Evolutionary conservation across 305 asterid species (phyloP).

Genomic region (Ajuga reptans): DNA sequence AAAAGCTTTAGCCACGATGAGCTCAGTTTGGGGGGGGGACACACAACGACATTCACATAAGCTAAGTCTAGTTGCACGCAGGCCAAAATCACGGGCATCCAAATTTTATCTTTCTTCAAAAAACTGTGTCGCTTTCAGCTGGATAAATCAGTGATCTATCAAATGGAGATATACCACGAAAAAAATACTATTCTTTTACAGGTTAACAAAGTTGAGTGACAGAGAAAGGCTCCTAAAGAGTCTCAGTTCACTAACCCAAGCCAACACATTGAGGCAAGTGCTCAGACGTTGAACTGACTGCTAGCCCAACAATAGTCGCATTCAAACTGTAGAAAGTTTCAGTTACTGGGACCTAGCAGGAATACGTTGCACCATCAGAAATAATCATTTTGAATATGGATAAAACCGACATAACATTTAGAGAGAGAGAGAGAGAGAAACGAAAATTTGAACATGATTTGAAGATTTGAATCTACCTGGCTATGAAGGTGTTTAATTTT

Average conservation of each 20-base stretch:
- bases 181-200: background rate
- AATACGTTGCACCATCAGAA: slow-evolving; percentile 20
- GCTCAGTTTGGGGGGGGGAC: background rate
- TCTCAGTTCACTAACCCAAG: slow-evolving; percentile 52
- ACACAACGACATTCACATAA: too few relatives aligned
- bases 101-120: background rate
- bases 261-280: slow-evolving; percentile 73
- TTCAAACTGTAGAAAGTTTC: slow-evolving; percentile 83
- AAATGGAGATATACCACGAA: background rate
- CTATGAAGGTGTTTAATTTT: slow-evolving; percentile 70
- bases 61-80: background rate
- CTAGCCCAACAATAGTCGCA: slow-evolving; percentile 79
- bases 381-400: background rate
- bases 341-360: slow-evolving; percentile 52
- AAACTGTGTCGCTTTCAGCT: background rate
- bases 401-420: background rate
- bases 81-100: background rate
- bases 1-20: background rate
- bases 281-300: slow-evolving; percentile 46
- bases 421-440: background rate
- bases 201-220: background rate
- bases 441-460: background rate
- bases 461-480: slow-evolving; percentile 46
- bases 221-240: background rate
- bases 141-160: background rate